These are phyloP conservation scores for Phytophthora chlamydospora DNA, from an alignment of 352 stramenopile genomes.

Conservation along the genomic window DNA sequence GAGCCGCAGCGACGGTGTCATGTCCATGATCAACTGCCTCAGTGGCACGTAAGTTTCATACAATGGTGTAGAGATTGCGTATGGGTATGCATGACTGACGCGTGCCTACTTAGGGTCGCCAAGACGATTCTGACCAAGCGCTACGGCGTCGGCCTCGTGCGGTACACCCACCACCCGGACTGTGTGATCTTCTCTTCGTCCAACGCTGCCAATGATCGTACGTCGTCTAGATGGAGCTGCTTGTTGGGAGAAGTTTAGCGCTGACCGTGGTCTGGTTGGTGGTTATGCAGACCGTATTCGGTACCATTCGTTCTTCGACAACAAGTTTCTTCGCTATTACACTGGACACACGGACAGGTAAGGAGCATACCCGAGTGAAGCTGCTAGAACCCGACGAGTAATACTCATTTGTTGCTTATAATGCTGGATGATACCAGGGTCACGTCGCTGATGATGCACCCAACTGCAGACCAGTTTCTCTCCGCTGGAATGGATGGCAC, in stretches of 20 bases:
- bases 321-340: conserved; percentile 91
- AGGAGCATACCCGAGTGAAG: background rate
- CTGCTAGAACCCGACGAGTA: background rate
- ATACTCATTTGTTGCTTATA: background rate
- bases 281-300: conserved; percentile 68
- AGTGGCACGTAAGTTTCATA: conserved; percentile 72
- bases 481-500: conserved; percentile 81
- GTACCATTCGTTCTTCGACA: conserved; percentile 91
- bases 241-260: background rate
- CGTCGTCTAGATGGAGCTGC: conserved; percentile 10
- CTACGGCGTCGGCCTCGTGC: conserved; percentile 81
- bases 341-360: conserved; percentile 78
- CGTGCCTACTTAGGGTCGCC: conserved; percentile 51
- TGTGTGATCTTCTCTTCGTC: conserved; percentile 87
- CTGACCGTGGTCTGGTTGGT: conserved; percentile 12
- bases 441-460: conserved; percentile 87
- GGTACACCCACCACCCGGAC: conserved; percentile 84
- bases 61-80: background rate
- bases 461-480: conserved; percentile 85
- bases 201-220: conserved; percentile 77
- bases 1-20: conserved; percentile 76
- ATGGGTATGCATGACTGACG: conserved; percentile 1
- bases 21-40: conserved; percentile 85
- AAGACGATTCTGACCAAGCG: conserved; percentile 89
- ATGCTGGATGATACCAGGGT: conserved; percentile 46